Conservation (phyloP, 1,284 basidiomycete species). For the Schizopora paradoxa region DNA sequence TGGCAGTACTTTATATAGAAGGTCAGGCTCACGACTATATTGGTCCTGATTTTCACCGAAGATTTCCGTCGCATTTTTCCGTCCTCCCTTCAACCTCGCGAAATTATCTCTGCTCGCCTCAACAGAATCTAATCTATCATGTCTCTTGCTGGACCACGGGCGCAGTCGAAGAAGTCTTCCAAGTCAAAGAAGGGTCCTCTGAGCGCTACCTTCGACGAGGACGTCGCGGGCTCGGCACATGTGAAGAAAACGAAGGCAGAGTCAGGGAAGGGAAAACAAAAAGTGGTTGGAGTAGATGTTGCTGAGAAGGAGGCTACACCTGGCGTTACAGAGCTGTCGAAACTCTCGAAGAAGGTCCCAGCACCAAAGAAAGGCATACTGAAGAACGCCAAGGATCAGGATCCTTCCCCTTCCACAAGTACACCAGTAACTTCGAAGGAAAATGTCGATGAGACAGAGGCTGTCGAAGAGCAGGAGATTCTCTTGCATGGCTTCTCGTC, state of each 20-base stretch:
- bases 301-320: slow-evolving; percentile 19
- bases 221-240: slow-evolving; percentile 6
- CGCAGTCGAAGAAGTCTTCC: slow-evolving; percentile 3
- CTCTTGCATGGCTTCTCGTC: slow-evolving; percentile 72
- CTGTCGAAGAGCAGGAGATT: slow-evolving; percentile 35
- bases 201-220: slow-evolving; percentile 4
- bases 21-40: too few species aligned
- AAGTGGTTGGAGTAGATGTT: not conserved
- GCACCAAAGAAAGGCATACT: not conserved
- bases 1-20: too few species aligned
- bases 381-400: not conserved
- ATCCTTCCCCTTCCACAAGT: not conserved
- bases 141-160: too few species aligned
- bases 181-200: slow-evolving; percentile 7
- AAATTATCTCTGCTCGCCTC: too few species aligned
- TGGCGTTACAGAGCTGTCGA: slow-evolving; percentile 15
- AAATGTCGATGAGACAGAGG: not conserved
- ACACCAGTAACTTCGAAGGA: slow-evolving; percentile 18
- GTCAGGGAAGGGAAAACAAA: slow-evolving; percentile 5
- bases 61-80: too few species aligned
- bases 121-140: too few species aligned
- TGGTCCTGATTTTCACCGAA: too few species aligned
- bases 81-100: too few species aligned
- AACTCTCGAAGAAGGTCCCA: slow-evolving; percentile 8
- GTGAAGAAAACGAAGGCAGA: not conserved